Evolutionary conservation across 495 filamentous ascomycete genomes (phyloP).

Genomic region (Trichoderma orchidacearum): DNA sequence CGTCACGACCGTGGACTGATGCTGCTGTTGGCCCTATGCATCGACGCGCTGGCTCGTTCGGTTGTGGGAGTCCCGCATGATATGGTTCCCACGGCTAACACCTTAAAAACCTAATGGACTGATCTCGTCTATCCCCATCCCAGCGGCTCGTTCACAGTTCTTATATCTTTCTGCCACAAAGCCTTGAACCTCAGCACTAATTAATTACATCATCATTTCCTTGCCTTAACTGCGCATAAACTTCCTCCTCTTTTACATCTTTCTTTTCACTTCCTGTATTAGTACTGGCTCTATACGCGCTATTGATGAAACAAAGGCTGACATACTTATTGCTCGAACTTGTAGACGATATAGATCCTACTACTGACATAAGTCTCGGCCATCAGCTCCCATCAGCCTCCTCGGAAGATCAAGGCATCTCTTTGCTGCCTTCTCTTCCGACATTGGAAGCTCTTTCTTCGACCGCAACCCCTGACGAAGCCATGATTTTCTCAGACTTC

Average conservation of each 20-base stretch:
- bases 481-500: conserved; percentile 20
- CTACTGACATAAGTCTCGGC: not conserved
- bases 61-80: too few relatives aligned
- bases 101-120: too few relatives aligned
- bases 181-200: too few relatives aligned
- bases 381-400: not conserved
- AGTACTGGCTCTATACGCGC: not conserved
- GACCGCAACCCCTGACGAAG: not conserved
- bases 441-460: not conserved
- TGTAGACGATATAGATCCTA: not conserved
- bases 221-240: not conserved
- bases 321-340: not conserved
- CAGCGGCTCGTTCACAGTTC: too few relatives aligned
- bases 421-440: not conserved
- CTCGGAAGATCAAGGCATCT: not conserved
- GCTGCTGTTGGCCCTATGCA: too few relatives aligned
- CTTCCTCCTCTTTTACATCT: not conserved
- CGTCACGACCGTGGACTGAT: too few relatives aligned
- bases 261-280: too few relatives aligned
- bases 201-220: not conserved
- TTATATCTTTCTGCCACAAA: too few relatives aligned
- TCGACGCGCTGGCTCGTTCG: too few relatives aligned
- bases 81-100: too few relatives aligned
- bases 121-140: too few relatives aligned
- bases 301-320: not conserved